Percentiles rank a stretch among this genome's conserved stretches.
phyloP scores from a whole-genome alignment of 768 basidiomycete species.

The Leucosporidium yakuticum region DNA sequence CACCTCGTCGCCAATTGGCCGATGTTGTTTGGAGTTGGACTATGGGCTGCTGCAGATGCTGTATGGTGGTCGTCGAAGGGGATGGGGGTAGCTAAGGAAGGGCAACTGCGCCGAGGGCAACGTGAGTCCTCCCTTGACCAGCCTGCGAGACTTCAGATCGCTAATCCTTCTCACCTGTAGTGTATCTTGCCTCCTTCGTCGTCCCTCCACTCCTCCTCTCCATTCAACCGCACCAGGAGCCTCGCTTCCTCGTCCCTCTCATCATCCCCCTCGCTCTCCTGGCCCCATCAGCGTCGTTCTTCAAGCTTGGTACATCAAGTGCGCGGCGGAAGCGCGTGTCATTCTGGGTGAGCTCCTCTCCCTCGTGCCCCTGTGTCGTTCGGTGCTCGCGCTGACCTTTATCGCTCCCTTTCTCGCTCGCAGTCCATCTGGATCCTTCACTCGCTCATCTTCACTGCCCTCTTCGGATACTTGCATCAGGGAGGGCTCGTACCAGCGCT shows the following conservation, averaged over 20 bases:
- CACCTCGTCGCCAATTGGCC: slow-evolving; percentile 32
- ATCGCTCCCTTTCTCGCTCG: not conserved
- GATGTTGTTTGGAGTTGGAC: slow-evolving; percentile 24
- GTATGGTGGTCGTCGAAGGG: not conserved
- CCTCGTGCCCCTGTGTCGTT: not conserved
- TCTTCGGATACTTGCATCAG: slow-evolving; percentile 36
- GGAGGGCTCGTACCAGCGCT: slow-evolving; percentile 26
- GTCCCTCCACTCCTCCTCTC: slow-evolving; percentile 20
- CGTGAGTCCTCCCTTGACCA: too few relatives aligned
- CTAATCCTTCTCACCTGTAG: slow-evolving; percentile 3
- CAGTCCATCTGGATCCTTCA: slow-evolving; percentile 23
- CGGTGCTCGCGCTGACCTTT: not conserved
- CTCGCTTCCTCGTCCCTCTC: slow-evolving; percentile 37
- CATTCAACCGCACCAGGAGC: slow-evolving; percentile 35
- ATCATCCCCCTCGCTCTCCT: slow-evolving; percentile 22
- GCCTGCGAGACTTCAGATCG: too few relatives aligned
- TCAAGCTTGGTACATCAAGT: not conserved
- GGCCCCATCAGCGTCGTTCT: not conserved
- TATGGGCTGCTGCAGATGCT: not conserved
- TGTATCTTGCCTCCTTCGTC: slow-evolving; percentile 8
- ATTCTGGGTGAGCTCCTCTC: slow-evolving; percentile 16
- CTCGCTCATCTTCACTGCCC: slow-evolving; percentile 3
- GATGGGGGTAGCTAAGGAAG: not conserved
- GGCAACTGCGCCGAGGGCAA: not conserved
- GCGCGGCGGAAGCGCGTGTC: not conserved